Percentiles rank a stretch among this genome's conserved stretches.
phyloP scores from a whole-genome alignment of 2,329 filamentous ascomycete species.

The Cladosporium cucumerinum region DNA sequence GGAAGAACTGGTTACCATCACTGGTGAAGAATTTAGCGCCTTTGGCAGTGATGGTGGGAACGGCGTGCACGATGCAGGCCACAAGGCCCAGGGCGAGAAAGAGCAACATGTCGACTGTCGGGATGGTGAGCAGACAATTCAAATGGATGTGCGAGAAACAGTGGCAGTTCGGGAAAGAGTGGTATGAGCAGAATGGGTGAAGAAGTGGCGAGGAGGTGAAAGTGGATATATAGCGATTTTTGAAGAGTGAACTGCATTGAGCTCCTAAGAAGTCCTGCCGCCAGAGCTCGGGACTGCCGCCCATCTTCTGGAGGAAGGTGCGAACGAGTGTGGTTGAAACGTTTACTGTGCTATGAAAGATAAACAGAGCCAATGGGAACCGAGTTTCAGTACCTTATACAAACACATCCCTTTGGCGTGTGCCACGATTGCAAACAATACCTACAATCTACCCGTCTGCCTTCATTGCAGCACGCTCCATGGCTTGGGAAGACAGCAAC shows the following conservation, averaged over 20 bases:
- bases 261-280: neutral
- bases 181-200: neutral
- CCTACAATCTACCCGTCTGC: neutral
- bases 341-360: neutral
- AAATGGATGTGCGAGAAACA: neutral
- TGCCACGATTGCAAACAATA: neutral
- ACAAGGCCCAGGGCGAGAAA: slow-evolving; percentile 10
- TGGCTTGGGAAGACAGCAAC: neutral
- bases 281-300: neutral
- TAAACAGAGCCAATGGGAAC: neutral
- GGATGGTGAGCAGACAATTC: neutral
- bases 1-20: slow-evolving; percentile 76
- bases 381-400: neutral
- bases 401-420: neutral
- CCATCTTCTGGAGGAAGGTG: neutral
- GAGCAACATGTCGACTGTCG: neutral
- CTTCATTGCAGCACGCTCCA: neutral
- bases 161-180: neutral
- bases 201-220: neutral
- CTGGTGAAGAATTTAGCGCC: slow-evolving; percentile 84
- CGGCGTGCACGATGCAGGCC: slow-evolving; percentile 34
- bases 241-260: neutral
- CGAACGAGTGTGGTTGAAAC: neutral
- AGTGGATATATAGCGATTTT: neutral
- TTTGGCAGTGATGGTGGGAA: slow-evolving; percentile 57